Evolutionary conservation across 176 grass and related monocot genomes (phyloP), one percentile per base, ranked within the genome.

Genomic region (Elaeis guineensis): DNA sequence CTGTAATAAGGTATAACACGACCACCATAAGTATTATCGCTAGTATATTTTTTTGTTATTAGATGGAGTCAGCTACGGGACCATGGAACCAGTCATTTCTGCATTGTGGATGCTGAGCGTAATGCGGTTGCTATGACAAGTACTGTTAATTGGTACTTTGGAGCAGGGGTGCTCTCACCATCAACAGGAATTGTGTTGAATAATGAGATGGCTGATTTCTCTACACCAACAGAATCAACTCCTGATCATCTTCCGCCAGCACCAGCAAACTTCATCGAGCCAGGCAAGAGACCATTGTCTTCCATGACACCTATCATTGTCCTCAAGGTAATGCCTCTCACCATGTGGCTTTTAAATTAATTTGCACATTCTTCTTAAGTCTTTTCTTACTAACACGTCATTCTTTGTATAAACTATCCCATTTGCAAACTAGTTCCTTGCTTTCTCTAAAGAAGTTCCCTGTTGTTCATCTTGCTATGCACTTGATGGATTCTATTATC

Each of bases 151-250:
- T 49, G 1, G 44, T 60, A 8, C 50, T 96, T 96, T 58, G 87
- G 92, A 4, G 83, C 75, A 23, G 55, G 48, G 19, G 66, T 96
- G 59, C 17, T 96, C 12, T 96, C 86, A 49, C 87, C 80, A 44
- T 88, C 87, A 44, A 96, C 92, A 22, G 92, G 92, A 70, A 80
- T 90, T 62, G 80, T 96, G 62, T 19, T 90, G 23, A 96, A 96
- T 67, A 78, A 96, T 62, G 87, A 96, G 82, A 96, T 96, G 92
- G 92, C 85, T 66, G 92, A 96, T 56, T 96, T 96, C 75, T 96
- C 87, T 8, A 68, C 61, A 25, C 92, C 92, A 14, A 57, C 50
- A 7, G 64, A 87, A 55, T 20, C 18, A n/a, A 48, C 75, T 5
- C 80, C 75, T 2, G 92, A 87, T 49, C 5, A 72, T 0, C 80